Percentiles rank a stretch among this genome's conserved stretches.
Evolutionary conservation across 768 basidiomycete genomes (phyloP).

Genomic region (Suillus subluteus): DNA sequence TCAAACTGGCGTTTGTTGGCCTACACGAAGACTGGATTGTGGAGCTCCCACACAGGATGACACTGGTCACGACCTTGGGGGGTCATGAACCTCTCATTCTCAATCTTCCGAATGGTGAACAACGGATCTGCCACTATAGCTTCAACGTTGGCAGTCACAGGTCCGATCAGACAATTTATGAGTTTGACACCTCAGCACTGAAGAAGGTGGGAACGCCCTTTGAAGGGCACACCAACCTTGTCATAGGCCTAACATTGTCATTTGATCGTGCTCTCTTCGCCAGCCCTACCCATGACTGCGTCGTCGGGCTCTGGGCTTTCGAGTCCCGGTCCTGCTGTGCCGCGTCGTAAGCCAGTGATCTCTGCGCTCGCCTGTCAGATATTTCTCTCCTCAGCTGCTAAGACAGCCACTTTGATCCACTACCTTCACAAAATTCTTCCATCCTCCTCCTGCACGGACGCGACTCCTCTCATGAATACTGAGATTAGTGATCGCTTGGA

Average conservation of each 20-base stretch:
- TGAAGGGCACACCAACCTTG: not conserved
- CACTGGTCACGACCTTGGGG: too few relatives aligned
- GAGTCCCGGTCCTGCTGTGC: not conserved
- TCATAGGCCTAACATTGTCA: not conserved
- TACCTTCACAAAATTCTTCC: not conserved
- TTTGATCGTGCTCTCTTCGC: too few relatives aligned
- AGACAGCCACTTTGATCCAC: not conserved
- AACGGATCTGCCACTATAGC: too few relatives aligned
- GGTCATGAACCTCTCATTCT: too few relatives aligned
- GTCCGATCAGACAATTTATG: not conserved
- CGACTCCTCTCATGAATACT: not conserved
- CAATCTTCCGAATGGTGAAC: too few relatives aligned
- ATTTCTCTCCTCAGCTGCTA: not conserved
- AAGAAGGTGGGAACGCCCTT: not conserved
- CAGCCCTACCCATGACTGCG: too few relatives aligned
- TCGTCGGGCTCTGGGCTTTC: too few relatives aligned
- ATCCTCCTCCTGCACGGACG: not conserved
- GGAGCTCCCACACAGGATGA: too few relatives aligned
- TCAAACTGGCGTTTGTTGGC: too few relatives aligned
- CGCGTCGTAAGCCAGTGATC: too few relatives aligned
- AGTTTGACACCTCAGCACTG: not conserved
- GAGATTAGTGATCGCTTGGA: not conserved
- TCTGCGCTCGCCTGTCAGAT: not conserved
- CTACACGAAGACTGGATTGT: too few relatives aligned
- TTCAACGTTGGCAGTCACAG: too few relatives aligned